Conservation (phyloP, 2,329 filamentous ascomycete genomes). For the Didymellaceae sp. region DNA sequence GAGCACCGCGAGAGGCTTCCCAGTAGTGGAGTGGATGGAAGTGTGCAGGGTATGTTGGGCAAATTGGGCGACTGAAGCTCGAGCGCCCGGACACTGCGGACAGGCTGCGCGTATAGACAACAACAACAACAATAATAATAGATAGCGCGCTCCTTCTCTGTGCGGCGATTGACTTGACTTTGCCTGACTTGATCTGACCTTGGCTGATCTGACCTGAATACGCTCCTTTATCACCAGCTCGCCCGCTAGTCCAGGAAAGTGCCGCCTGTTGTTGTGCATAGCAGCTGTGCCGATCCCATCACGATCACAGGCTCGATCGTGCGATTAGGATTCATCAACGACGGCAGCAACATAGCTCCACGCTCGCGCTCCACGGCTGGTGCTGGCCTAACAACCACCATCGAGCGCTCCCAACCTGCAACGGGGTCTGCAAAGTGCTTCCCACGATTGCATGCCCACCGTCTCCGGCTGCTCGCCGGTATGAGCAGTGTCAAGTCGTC, state of each 20-base stretch:
- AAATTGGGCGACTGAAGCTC: conserved; percentile 2
- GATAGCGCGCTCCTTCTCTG: conserved; percentile 10
- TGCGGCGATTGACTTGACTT: too few relatives aligned
- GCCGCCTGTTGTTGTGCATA: neutral
- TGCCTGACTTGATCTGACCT: too few relatives aligned
- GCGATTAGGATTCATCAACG: conserved; percentile 1
- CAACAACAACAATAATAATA: too few relatives aligned
- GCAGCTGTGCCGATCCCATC: conserved; percentile 1
- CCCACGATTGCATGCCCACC: conserved; percentile 25
- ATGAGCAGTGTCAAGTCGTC: conserved; percentile 47
- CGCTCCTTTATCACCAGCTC: conserved; percentile 12
- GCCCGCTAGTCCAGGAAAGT: neutral
- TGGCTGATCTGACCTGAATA: conserved; percentile 12
- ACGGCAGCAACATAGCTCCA: neutral
- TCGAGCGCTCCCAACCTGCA: neutral
- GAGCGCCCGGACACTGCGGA: conserved; percentile 1
- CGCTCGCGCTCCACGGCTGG: neutral
- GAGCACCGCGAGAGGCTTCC: conserved; percentile 1
- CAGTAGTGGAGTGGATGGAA: conserved; percentile 3
- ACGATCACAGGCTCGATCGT: neutral
- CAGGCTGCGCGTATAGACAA: conserved; percentile 2
- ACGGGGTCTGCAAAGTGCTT: conserved; percentile 2
- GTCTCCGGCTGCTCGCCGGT: conserved; percentile 29
- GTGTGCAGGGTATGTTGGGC: neutral
- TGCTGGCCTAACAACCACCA: conserved; percentile 1